Percentiles rank a stretch among this genome's conserved stretches.
Conservation (phyloP, 306 rosid genomes). For the Quillaja saponaria region DNA sequence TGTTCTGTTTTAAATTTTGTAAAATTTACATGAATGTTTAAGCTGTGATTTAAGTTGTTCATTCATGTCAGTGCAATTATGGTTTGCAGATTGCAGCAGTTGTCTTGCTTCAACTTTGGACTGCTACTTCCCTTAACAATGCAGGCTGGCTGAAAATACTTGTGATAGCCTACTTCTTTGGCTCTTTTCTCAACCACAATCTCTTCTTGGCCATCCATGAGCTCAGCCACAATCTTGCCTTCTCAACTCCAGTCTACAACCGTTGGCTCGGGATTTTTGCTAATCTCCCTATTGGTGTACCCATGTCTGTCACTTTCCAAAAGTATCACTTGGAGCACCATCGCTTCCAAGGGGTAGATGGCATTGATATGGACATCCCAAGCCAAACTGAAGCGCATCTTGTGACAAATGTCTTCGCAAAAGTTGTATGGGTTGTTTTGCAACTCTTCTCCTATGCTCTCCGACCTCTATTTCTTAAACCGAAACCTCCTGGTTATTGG, state of each 20-base stretch:
- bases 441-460: constrained; percentile 92
- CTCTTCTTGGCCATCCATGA: constrained; percentile 96
- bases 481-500: constrained; percentile 88
- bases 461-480: constrained; percentile 80
- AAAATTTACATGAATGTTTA: not conserved
- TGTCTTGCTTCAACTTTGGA: constrained; percentile 79
- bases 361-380: constrained; percentile 89
- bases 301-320: constrained; percentile 92
- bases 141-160: constrained; percentile 86
- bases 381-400: constrained; percentile 67
- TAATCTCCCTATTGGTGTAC: constrained; percentile 92
- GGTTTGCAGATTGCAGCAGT: constrained; percentile 64
- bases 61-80: not conserved
- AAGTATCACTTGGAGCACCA: constrained; percentile 96
- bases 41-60: too few relatives aligned
- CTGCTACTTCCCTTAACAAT: constrained; percentile 58
- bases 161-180: constrained; percentile 76
- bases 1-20: not conserved
- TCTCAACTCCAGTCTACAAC: constrained; percentile 73
- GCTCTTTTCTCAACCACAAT: constrained; percentile 93
- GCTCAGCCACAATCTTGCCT: constrained; percentile 94
- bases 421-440: constrained; percentile 71
- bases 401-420: constrained; percentile 57
- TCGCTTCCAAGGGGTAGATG: constrained; percentile 90
- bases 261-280: constrained; percentile 89